Percentiles rank a stretch among this genome's conserved stretches.
Conservation (phyloP, 1,139 yeast species). For the Zygoascus meyerae region DNA sequence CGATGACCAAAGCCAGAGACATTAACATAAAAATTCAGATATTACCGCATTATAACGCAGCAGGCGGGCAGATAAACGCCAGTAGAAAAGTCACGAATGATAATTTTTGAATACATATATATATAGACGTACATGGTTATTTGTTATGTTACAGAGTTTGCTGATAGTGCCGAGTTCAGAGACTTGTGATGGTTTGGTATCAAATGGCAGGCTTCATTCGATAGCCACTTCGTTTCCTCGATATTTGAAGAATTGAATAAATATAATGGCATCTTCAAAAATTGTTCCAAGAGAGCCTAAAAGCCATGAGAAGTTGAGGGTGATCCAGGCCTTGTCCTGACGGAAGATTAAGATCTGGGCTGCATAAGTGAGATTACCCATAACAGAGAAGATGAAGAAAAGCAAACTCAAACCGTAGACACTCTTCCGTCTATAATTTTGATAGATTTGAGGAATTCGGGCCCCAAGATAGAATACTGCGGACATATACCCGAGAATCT, state of each 20-base stretch:
- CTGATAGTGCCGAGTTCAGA: neutral
- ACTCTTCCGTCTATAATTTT: conserved; percentile 61
- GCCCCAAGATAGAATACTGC: conserved; percentile 71
- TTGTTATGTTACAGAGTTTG: neutral
- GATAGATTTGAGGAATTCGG: conserved; percentile 71
- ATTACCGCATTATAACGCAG: no score
- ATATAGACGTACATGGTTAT: neutral
- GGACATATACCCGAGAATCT: conserved; percentile 63
- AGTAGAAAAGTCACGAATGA: no score
- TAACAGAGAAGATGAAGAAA: conserved; percentile 66
- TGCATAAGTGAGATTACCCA: conserved; percentile 74
- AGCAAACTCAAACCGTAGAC: conserved; percentile 70
- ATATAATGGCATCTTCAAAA: conserved; percentile 57
- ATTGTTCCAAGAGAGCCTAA: conserved; percentile 72
- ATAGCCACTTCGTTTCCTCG: conserved; percentile 3
- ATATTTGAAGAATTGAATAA: conserved; percentile 59
- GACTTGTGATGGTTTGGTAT: neutral
- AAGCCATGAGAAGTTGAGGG: conserved; percentile 66
- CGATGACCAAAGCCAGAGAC: neutral
- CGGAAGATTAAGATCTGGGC: conserved; percentile 66
- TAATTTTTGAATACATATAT: neutral
- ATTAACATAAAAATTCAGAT: no score
- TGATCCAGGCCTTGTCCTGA: conserved; percentile 52
- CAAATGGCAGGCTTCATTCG: neutral
- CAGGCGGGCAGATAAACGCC: no score